A percentile compares a stretch with the other conserved stretches of the same genome.
Evolutionary conservation across 768 basidiomycete species (phyloP).

Genomic region (Lactarius akahatsu): DNA sequence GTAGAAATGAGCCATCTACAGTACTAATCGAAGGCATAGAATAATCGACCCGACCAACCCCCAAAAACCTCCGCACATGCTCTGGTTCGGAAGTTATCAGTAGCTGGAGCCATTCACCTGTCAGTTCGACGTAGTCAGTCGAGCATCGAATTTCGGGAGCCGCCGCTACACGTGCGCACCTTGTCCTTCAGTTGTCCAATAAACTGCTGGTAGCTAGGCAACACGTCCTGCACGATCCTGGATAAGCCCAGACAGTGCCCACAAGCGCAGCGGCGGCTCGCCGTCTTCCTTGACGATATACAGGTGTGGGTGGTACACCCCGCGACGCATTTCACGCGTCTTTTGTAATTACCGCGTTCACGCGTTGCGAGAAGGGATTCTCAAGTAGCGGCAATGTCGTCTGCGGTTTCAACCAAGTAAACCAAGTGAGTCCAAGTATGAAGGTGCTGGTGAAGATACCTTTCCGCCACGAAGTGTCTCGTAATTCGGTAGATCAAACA

Average conservation of each 20-base stretch:
- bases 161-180: slow-evolving; percentile 42
- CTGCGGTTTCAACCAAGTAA: slow-evolving; percentile 40
- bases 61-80: neutral
- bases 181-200: slow-evolving; percentile 88
- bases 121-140: slow-evolving; percentile 10
- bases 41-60: slow-evolving; percentile 10
- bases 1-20: slow-evolving; percentile 14
- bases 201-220: slow-evolving; percentile 96
- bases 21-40: slow-evolving; percentile 22
- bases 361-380: slow-evolving; percentile 92
- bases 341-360: slow-evolving; percentile 96
- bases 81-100: slow-evolving; percentile 11
- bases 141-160: slow-evolving; percentile 4
- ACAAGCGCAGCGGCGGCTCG: slow-evolving; percentile 88
- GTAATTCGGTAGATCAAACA: slow-evolving; percentile 87
- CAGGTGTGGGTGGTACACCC: slow-evolving; percentile 89
- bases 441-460: slow-evolving; percentile 41
- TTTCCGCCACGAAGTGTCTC: slow-evolving; percentile 92
- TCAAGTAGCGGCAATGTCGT: slow-evolving; percentile 87
- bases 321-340: slow-evolving; percentile 89
- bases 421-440: neutral
- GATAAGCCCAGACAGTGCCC: slow-evolving; percentile 92
- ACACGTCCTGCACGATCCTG: slow-evolving; percentile 94
- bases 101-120: slow-evolving; percentile 32
- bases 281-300: slow-evolving; percentile 99